Conservation (phyloP, 345 rosid genomes). For the Brassica carinata region DNA sequence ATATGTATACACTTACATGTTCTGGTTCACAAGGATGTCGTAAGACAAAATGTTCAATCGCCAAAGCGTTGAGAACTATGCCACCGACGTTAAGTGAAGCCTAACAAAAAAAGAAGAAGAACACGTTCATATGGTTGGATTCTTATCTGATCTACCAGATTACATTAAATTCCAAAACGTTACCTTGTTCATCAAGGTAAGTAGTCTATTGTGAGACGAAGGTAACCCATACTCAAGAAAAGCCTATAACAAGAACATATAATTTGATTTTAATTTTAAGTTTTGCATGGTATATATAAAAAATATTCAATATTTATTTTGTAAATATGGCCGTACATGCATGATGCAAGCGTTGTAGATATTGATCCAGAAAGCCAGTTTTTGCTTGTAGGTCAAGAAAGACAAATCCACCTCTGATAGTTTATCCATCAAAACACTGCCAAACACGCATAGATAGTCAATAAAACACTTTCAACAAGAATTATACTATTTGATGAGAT, state of each 20-base stretch:
- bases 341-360: constrained; percentile 86
- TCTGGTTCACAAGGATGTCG: constrained; percentile 72
- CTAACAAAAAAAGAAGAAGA: constrained; percentile 41
- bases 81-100: constrained; percentile 85
- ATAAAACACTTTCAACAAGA: not conserved
- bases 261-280: not conserved
- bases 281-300: not conserved
- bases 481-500: not conserved
- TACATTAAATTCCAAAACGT: not conserved
- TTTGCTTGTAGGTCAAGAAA: constrained; percentile 84
- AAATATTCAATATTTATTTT: not conserved
- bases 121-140: not conserved
- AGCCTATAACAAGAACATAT: constrained; percentile 50
- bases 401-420: constrained; percentile 66
- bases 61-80: constrained; percentile 84
- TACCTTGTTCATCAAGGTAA: constrained; percentile 88
- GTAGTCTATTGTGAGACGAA: constrained; percentile 72
- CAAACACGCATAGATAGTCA: constrained; percentile 16
- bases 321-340: constrained; percentile 74
- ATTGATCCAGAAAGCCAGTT: constrained; percentile 93
- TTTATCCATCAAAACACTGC: constrained; percentile 66
- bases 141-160: not conserved
- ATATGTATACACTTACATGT: constrained; percentile 49
- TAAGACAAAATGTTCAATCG: constrained; percentile 90
- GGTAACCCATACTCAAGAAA: constrained; percentile 89